Percentiles rank a stretch among this genome's conserved stretches.
These are phyloP conservation scores for Penicillium malachiteum DNA, from an alignment of 495 filamentous ascomycete genomes.

Conservation along the genomic window DNA sequence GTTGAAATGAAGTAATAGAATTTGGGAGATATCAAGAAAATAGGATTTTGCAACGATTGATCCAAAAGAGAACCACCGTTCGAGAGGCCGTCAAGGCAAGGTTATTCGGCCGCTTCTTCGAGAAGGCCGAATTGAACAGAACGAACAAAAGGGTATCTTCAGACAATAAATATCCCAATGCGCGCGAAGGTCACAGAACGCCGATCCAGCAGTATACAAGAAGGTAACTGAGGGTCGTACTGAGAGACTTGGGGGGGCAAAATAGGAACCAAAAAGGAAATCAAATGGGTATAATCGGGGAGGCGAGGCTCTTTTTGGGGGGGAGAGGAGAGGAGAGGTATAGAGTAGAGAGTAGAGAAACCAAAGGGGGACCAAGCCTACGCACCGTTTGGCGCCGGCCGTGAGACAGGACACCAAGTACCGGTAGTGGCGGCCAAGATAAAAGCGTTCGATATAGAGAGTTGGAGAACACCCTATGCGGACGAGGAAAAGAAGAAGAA, in stretches of 20 bases:
- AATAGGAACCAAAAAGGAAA: conserved; percentile 18
- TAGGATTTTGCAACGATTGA: conserved; percentile 19
- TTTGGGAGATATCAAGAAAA: conserved; percentile 13
- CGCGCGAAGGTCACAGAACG: conserved; percentile 37
- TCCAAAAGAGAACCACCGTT: conserved; percentile 11
- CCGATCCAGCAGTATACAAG: conserved; percentile 31
- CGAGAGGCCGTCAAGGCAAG: conserved; percentile 46
- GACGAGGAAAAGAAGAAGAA: conserved; percentile 10
- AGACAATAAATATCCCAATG: conserved; percentile 35
- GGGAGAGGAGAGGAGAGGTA: conserved; percentile 13
- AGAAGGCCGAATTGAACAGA: conserved; percentile 32
- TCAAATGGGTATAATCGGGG: conserved; percentile 20
- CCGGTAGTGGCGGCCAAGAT: conserved; percentile 55
- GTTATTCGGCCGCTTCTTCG: conserved; percentile 31
- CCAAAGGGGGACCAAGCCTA: conserved; percentile 49
- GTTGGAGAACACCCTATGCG: conserved; percentile 31
- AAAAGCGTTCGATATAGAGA: conserved; percentile 41
- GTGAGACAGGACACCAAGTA: conserved; percentile 57
- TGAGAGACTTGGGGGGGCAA: conserved; percentile 12
- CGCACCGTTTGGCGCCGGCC: conserved; percentile 57
- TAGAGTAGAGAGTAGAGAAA: conserved; percentile 21
- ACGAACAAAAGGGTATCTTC: conserved; percentile 46
- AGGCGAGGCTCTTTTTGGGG: neutral
- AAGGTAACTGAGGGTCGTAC: conserved; percentile 18
- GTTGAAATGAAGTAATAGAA: conserved; percentile 11